phyloP scores from a whole-genome alignment of 1,139 yeast genomes.

The Hyphopichia burtonii region DNA sequence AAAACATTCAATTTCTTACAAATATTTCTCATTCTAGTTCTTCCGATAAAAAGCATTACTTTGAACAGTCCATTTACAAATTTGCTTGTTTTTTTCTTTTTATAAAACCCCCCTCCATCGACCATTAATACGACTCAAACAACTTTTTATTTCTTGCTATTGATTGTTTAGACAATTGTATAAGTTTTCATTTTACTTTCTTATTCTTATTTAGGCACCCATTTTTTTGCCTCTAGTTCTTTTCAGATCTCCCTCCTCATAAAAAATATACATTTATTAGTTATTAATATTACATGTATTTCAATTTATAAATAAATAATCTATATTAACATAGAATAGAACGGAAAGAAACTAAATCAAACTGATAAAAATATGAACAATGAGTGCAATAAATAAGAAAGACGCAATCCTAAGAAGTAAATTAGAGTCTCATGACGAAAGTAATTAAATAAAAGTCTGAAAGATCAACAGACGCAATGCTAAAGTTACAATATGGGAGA shows the following conservation, averaged over 20 bases:
- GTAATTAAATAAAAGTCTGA: neutral
- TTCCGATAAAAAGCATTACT: neutral
- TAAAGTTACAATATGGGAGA: conserved; percentile 2
- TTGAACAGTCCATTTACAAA: neutral
- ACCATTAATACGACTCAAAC: neutral
- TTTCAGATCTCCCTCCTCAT: neutral
- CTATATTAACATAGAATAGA: neutral
- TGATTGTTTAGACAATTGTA: neutral
- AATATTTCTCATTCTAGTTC: conserved; percentile 1
- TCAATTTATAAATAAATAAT: neutral
- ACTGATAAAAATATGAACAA: neutral
- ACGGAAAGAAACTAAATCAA: neutral
- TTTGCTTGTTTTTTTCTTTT: neutral
- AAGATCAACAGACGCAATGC: conserved; percentile 1
- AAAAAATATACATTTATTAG: neutral
- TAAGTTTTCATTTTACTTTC: neutral
- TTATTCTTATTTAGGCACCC: neutral
- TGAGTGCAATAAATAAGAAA: neutral
- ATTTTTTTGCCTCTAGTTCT: neutral
- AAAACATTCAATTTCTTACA: conserved; percentile 9
- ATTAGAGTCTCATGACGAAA: neutral
- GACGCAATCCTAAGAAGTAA: neutral
- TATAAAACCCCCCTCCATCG: neutral
- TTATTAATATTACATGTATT: neutral
- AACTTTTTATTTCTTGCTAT: neutral